phyloP scores from a whole-genome alignment of 768 basidiomycete species.

The Kwoniella heveanensis region DNA sequence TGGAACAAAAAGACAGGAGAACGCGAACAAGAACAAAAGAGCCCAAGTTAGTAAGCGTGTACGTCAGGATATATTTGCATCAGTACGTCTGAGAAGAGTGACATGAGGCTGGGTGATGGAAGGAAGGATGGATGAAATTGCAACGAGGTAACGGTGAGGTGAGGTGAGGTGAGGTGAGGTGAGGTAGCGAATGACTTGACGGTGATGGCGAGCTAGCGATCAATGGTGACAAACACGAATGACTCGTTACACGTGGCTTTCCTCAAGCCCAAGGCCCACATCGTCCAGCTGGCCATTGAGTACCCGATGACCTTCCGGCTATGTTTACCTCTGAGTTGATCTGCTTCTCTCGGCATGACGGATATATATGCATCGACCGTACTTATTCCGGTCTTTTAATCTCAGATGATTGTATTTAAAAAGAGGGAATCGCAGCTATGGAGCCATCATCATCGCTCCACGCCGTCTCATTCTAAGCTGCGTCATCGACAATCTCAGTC shows the following conservation, averaged over 20 bases:
- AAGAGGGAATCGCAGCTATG: background rate
- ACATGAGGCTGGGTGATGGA: background rate
- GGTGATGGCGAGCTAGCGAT: background rate
- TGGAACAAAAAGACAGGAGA: background rate
- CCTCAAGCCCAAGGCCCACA: too few species aligned
- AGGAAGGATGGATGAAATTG: background rate
- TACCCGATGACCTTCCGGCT: too few species aligned
- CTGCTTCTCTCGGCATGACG: background rate
- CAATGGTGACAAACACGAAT: background rate
- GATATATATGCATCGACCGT: background rate
- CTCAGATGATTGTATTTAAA: background rate
- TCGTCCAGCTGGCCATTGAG: too few species aligned
- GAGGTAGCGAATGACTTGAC: background rate
- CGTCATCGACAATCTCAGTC: background rate
- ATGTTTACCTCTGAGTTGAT: too few species aligned
- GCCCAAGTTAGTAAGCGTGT: too few species aligned
- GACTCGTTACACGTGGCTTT: slow-evolving; percentile 1
- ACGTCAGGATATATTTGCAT: background rate
- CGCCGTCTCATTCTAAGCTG: background rate
- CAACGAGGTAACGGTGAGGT: background rate
- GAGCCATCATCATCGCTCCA: background rate
- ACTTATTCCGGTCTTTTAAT: background rate
- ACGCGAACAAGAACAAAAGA: slow-evolving; percentile 3
- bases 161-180: too few species aligned
- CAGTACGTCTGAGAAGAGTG: too few species aligned